Evolutionary conservation across 768 basidiomycete species (phyloP).

Genomic region (Termitomyces sp.): DNA sequence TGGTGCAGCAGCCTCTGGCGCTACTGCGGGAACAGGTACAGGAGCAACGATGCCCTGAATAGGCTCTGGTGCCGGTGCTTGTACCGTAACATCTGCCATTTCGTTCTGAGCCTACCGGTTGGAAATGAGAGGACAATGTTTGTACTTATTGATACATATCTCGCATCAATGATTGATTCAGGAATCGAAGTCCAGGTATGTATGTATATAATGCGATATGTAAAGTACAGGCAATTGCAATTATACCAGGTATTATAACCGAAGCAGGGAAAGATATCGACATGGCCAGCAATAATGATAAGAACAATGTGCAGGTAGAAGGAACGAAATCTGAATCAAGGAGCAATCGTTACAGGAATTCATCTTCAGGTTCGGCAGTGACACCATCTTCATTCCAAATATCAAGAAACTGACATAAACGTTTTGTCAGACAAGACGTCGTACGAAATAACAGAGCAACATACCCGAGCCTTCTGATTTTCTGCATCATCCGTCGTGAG

Average conservation of each 20-base stretch:
- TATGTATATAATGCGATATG: background rate
- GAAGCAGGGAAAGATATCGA: background rate
- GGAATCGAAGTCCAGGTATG: too few species aligned
- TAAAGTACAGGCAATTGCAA: conserved; percentile 6
- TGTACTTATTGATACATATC: conserved; percentile 6
- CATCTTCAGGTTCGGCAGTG: conserved; percentile 57
- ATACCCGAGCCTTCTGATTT: conserved; percentile 60
- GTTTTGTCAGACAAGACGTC: conserved; percentile 1
- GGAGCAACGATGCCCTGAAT: conserved; percentile 28
- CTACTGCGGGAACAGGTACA: background rate
- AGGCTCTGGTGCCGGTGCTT: conserved; percentile 18
- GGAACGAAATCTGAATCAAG: background rate
- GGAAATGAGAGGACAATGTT: conserved; percentile 5
- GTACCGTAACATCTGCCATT: conserved; percentile 25
- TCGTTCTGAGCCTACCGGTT: background rate
- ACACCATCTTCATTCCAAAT: conserved; percentile 84
- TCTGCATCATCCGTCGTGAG: conserved; percentile 57
- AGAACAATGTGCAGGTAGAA: background rate
- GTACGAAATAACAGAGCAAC: conserved; percentile 16
- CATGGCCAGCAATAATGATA: conserved; percentile 1
- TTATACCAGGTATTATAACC: conserved; percentile 3
- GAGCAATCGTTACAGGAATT: conserved; percentile 25
- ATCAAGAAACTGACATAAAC: conserved; percentile 51
- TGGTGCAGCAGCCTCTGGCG: conserved; percentile 6
- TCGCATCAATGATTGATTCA: background rate